These are phyloP conservation scores for Lasiosphaeriaceae sp. DNA, from an alignment of 495 filamentous ascomycete species.

Conservation along the genomic window DNA sequence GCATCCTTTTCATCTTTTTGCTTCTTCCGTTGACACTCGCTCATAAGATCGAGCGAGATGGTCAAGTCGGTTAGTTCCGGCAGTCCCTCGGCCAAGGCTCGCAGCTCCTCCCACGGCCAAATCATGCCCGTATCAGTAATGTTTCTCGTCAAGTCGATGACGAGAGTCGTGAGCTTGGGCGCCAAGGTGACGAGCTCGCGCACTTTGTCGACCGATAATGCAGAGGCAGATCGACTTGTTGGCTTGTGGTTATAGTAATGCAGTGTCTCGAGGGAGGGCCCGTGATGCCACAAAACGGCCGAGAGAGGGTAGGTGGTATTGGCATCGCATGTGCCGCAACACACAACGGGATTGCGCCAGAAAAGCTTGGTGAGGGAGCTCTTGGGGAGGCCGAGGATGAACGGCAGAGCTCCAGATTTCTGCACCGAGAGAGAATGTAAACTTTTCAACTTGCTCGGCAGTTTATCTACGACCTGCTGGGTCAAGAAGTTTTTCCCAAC, in stretches of 20 bases:
- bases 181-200: too few relatives aligned
- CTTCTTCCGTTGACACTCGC: neutral
- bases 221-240: neutral
- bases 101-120: constrained; percentile 3
- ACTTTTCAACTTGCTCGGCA: neutral
- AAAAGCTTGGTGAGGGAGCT: too few relatives aligned
- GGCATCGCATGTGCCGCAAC: neutral
- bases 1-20: neutral
- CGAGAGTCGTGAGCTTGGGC: too few relatives aligned
- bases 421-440: too few relatives aligned
- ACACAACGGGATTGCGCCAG: too few relatives aligned
- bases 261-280: neutral
- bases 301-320: neutral
- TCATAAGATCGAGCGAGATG: neutral
- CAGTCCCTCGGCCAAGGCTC: neutral
- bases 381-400: too few relatives aligned
- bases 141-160: neutral
- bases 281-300: neutral
- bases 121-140: neutral
- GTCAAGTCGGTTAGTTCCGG: neutral
- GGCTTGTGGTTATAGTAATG: neutral
- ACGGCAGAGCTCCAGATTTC: too few relatives aligned
- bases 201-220: neutral
- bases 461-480: neutral
- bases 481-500: neutral